These are phyloP conservation scores for Circinella umbellata DNA, from an alignment of 371 early-diverging fungal genomes.

Conservation along the genomic window DNA sequence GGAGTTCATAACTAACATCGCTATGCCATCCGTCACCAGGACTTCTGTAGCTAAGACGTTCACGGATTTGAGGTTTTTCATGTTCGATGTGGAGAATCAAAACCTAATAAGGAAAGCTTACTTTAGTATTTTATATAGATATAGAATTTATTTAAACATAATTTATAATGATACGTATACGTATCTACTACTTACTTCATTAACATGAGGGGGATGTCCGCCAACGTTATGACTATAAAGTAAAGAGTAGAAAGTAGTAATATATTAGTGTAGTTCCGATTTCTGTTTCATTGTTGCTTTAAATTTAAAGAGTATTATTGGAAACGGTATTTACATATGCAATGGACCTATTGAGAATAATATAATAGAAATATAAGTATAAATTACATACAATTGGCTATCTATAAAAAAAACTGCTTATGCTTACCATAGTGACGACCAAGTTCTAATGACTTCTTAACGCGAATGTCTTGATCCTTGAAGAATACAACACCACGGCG, in stretches of 20 bases:
- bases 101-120: neutral
- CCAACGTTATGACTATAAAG: too few species aligned
- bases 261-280: too few species aligned
- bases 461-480: slow-evolving; percentile 60
- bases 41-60: slow-evolving; percentile 25
- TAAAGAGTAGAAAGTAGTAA: too few species aligned
- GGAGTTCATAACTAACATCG: slow-evolving; percentile 65
- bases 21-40: slow-evolving; percentile 61
- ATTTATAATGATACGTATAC: too few species aligned
- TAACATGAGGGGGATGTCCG: too few species aligned
- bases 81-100: neutral
- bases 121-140: too few species aligned
- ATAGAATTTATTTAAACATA: too few species aligned
- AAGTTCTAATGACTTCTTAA: slow-evolving; percentile 55
- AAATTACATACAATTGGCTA: slow-evolving; percentile 19
- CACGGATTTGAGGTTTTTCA: neutral
- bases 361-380: slow-evolving; percentile 48
- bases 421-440: slow-evolving; percentile 53
- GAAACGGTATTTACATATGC: too few species aligned
- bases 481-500: slow-evolving; percentile 71
- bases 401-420: neutral
- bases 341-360: slow-evolving; percentile 21
- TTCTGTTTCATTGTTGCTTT: too few species aligned
- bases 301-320: too few species aligned
- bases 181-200: too few species aligned